Conservation (phyloP, 148 eudicot species). For the Euryodendron excelsum region DNA sequence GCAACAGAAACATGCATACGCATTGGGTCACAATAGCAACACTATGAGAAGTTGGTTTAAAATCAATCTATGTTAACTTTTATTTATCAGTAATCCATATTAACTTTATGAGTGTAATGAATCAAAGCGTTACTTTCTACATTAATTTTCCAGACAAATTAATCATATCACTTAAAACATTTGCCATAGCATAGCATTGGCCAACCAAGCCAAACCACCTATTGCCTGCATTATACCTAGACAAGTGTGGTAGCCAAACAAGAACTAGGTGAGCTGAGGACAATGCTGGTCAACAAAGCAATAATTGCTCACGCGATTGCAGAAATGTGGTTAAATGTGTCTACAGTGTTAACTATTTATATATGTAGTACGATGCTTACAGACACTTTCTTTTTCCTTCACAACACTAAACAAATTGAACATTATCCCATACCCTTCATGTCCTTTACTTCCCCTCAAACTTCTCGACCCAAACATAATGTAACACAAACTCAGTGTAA, state of each 20-base stretch:
- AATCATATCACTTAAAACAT: neutral
- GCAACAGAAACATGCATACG: neutral
- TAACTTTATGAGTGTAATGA: neutral
- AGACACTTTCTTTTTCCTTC: too few species aligned
- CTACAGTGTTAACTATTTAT: neutral
- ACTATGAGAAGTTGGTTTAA: neutral
- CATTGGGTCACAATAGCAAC: neutral
- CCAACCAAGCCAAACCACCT: neutral
- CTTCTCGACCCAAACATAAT: too few species aligned
- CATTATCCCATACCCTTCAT: too few species aligned
- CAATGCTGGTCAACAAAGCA: neutral
- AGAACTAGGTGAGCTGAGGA: neutral
- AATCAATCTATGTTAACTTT: neutral
- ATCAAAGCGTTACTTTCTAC: neutral
- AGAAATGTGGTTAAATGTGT: neutral
- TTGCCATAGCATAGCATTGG: neutral
- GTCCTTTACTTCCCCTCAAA: too few species aligned
- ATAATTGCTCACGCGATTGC: neutral
- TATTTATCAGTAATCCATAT: too few species aligned
- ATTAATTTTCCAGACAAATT: neutral
- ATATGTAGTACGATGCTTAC: too few species aligned
- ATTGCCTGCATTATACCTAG: neutral
- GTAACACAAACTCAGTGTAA: too few species aligned
- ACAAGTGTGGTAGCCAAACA: neutral
- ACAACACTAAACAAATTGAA: too few species aligned